Percentiles rank a stretch among this genome's conserved stretches.
phyloP scores from a whole-genome alignment of 2,329 filamentous ascomycete genomes.

The Diaporthe batatas region DNA sequence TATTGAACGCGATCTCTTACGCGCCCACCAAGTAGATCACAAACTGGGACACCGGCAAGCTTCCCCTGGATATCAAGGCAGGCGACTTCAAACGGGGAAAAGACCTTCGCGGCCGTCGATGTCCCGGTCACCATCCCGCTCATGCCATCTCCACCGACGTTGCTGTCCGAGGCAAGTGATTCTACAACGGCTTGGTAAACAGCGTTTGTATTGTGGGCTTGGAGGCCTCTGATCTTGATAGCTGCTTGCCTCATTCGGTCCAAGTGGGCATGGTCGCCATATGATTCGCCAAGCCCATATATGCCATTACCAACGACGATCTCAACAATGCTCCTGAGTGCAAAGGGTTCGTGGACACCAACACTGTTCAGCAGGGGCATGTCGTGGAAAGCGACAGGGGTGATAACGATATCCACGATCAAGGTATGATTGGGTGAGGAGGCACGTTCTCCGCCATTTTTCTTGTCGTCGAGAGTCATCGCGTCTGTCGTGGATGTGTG shows the following conservation, averaged over 20 bases:
- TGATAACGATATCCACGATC: constrained; percentile 57
- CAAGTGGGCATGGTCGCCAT: constrained; percentile 56
- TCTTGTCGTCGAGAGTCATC: background rate
- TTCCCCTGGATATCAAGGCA: constrained; percentile 59
- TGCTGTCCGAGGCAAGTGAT: constrained; percentile 43
- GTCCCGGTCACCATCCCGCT: constrained; percentile 57
- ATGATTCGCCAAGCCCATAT: constrained; percentile 57
- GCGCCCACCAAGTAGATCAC: constrained; percentile 55
- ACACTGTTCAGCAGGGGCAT: constrained; percentile 60
- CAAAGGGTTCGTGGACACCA: constrained; percentile 59
- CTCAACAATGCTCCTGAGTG: constrained; percentile 58
- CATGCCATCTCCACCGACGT: constrained; percentile 49
- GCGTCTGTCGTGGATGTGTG: background rate
- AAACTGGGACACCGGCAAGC: constrained; percentile 54
- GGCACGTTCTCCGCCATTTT: background rate
- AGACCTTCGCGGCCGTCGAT: constrained; percentile 57
- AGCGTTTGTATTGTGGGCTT: constrained; percentile 49
- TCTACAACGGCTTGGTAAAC: constrained; percentile 46
- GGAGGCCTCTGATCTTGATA: constrained; percentile 48
- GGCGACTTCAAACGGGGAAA: constrained; percentile 58
- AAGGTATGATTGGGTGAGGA: background rate
- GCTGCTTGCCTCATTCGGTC: constrained; percentile 52
- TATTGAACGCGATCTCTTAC: constrained; percentile 57
- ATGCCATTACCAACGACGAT: constrained; percentile 50
- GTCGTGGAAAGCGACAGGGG: constrained; percentile 59